phyloP scores from a whole-genome alignment of 2,329 filamentous ascomycete species.

The Beauveria medogensis region DNA sequence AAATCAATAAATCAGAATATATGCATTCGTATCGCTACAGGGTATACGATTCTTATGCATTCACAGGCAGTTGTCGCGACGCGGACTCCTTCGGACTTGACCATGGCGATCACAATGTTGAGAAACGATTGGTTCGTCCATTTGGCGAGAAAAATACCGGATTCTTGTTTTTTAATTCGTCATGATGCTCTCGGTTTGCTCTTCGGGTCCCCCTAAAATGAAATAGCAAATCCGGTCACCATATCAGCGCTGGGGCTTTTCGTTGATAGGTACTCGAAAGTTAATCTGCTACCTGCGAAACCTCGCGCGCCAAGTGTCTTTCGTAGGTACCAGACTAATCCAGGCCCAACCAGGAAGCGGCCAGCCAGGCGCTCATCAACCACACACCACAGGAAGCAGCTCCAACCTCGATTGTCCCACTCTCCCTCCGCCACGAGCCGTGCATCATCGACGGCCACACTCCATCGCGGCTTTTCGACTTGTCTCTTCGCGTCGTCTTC shows the following conservation, averaged over 20 bases:
- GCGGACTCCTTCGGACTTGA: not conserved
- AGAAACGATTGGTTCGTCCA: not conserved
- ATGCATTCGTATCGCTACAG: not conserved
- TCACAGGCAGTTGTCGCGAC: not conserved
- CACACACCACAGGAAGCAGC: not conserved
- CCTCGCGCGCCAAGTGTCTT: not conserved
- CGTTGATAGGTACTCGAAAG: too few relatives aligned
- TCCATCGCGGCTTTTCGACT: not conserved
- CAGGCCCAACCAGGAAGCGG: not conserved
- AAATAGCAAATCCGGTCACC: not conserved
- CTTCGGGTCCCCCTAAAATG: not conserved
- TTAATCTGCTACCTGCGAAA: too few relatives aligned
- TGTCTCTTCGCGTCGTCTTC: not conserved
- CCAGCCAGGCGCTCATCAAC: not conserved
- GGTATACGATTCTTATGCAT: not conserved
- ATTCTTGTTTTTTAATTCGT: not conserved
- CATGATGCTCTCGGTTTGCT: not conserved
- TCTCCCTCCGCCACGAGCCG: conserved; percentile 2
- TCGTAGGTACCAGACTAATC: not conserved
- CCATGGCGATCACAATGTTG: not conserved
- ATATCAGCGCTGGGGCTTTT: not conserved
- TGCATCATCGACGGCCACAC: not conserved
- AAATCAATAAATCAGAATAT: too few relatives aligned
- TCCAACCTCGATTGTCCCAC: conserved; percentile 4
- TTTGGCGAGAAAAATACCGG: not conserved